These are phyloP conservation scores for Metschnikowia shivogae DNA, from an alignment of 805 yeast genomes.

Conservation along the genomic window DNA sequence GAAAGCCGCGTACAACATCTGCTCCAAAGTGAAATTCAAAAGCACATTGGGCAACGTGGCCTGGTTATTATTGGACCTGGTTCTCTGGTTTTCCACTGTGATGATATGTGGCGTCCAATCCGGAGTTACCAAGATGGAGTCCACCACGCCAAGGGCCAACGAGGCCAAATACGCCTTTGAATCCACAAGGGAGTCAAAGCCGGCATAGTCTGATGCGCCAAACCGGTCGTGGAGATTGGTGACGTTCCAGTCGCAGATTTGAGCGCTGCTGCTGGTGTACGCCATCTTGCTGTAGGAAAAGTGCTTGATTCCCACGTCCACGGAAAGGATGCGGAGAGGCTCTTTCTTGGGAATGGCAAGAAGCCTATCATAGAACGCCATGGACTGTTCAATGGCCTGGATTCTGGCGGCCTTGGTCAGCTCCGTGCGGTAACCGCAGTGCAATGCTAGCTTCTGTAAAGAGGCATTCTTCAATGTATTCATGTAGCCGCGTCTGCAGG, in stretches of 20 bases:
- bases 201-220: conserved; percentile 14
- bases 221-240: conserved; percentile 23
- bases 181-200: conserved; percentile 18
- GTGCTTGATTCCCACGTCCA: conserved; percentile 42
- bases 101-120: conserved; percentile 22
- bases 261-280: conserved; percentile 5
- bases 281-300: conserved; percentile 33
- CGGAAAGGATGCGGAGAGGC: conserved; percentile 21
- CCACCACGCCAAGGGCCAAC: conserved; percentile 18
- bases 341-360: conserved; percentile 5
- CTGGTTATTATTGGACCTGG: conserved; percentile 31
- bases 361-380: conserved; percentile 8
- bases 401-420: conserved; percentile 17
- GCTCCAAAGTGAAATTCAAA: conserved; percentile 35
- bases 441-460: conserved; percentile 18
- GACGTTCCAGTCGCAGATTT: conserved; percentile 23
- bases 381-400: conserved; percentile 8
- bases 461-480: conserved; percentile 9
- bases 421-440: conserved; percentile 22
- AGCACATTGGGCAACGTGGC: conserved; percentile 38
- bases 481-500: conserved; percentile 6
- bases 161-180: conserved; percentile 26
- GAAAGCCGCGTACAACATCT: conserved; percentile 30
- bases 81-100: conserved; percentile 38
- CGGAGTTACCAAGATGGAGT: conserved; percentile 17